A percentile compares a stretch with the other conserved stretches of the same genome.
Conservation (phyloP, 164 flowering plant species). For the Paratinospora sagittata region DNA sequence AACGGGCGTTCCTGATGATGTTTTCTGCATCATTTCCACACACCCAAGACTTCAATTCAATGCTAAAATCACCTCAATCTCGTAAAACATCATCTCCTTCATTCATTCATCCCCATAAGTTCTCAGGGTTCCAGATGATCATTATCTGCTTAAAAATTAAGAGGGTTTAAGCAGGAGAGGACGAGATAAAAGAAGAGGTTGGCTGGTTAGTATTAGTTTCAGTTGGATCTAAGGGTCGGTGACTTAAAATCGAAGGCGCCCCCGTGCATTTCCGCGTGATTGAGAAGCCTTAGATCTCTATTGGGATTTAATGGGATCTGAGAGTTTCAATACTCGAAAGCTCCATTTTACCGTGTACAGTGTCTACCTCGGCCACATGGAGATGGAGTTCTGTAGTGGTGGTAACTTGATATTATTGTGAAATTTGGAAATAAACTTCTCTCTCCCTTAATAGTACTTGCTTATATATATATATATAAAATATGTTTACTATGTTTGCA, state of each 20-base stretch:
- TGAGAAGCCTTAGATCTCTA: neutral
- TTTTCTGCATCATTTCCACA: slow-evolving; percentile 1
- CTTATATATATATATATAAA: too few species aligned
- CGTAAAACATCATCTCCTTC: neutral
- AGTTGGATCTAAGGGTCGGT: slow-evolving; percentile 14
- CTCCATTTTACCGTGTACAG: neutral
- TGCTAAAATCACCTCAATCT: neutral
- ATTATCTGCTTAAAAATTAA: neutral
- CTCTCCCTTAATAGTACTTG: too few species aligned
- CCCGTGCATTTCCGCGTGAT: neutral
- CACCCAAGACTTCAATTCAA: neutral
- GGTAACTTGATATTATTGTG: too few species aligned
- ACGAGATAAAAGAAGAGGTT: neutral
- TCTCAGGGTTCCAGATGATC: neutral
- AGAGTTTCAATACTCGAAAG: neutral
- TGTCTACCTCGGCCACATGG: neutral
- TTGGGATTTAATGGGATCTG: slow-evolving; percentile 1
- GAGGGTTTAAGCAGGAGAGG: neutral
- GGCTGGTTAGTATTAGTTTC: neutral
- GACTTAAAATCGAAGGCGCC: slow-evolving; percentile 7
- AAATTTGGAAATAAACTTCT: too few species aligned
- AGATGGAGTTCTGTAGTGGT: too few species aligned
- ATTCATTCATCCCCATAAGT: neutral
- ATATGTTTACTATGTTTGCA: too few species aligned
- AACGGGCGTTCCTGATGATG: slow-evolving; percentile 16